Evolutionary conservation across 1,284 basidiomycete species (phyloP), one percentile per base, ranked within the genome.

Genomic region (Ustilago trichophora): DNA sequence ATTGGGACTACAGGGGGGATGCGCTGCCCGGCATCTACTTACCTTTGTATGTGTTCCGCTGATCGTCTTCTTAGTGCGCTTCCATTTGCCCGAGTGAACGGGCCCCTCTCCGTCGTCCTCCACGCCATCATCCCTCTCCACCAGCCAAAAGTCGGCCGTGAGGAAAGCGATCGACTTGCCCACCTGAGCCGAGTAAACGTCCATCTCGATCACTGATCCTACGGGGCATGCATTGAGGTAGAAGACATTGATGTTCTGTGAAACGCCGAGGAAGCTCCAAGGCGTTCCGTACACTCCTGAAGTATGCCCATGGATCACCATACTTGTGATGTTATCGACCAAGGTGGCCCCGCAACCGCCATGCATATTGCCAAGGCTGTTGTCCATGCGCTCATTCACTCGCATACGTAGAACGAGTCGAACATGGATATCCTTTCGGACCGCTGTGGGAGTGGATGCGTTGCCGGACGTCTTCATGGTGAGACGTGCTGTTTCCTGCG

Each of bases 221-320:
- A 80, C 47, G n/a, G 62, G 69, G 12, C 63, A 64, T 8, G 76
- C 75, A 18, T 68, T 66, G 21, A 77, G 59, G 40, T 78, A 80
- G 31, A 77, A 43, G 15, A 77, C 64, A n/a, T 54, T 69, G 38
- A 80, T 59, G 41, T 73, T 72, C 35, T 77, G 73, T 37, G 76
- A 73, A 11, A 80, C 75, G 40, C 78, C 78, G n/a, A 77, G 63
- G 59, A 70, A 68, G 26, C 65, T 55, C 78, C 78, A 80, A 0
- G 75, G 75, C 27, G 56, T 41, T 3, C 59, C 70, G 13, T 40
- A 38, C 9, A 51, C 50, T n/a, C 71, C 73, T 6, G 63, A 54
- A 3, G 70, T 67, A 41, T 77, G 75, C 24, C 73, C 50, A 10
- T 51, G 66, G 32, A 68, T 36, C 5, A 40, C 44, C 62, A 73